These are phyloP conservation scores for Saccharomycopsis oosterbeekiorum DNA, from an alignment of 805 yeast genomes.

Conservation along the genomic window DNA sequence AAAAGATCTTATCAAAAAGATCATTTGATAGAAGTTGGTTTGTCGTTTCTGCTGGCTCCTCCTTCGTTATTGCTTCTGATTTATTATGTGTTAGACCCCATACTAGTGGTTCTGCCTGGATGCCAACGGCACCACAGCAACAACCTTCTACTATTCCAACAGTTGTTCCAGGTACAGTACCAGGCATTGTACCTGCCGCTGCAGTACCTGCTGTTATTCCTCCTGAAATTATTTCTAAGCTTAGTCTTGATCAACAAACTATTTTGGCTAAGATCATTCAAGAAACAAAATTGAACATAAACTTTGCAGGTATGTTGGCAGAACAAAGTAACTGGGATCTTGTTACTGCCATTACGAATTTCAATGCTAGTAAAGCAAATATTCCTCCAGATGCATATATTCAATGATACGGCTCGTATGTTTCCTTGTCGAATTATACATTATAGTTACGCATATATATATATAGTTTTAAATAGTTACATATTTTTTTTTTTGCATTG, in stretches of 20 bases:
- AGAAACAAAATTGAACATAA: constrained; percentile 69
- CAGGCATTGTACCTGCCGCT: constrained; percentile 13
- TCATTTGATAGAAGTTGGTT: constrained; percentile 81
- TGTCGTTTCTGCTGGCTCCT: constrained; percentile 60
- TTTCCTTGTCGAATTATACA: not conserved
- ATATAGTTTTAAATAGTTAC: not conserved
- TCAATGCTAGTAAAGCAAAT: constrained; percentile 53
- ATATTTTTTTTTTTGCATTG: not conserved
- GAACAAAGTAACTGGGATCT: constrained; percentile 85
- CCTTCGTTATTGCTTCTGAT: constrained; percentile 82
- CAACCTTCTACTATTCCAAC: constrained; percentile 15
- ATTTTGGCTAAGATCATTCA: constrained; percentile 53
- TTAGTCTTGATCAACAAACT: constrained; percentile 49
- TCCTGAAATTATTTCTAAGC: constrained; percentile 41
- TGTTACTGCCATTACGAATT: constrained; percentile 56
- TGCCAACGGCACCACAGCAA: constrained; percentile 14
- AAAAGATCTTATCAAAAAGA: constrained; percentile 39
- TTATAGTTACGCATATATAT: not conserved
- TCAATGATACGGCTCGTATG: constrained; percentile 20
- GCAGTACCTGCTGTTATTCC: constrained; percentile 30
- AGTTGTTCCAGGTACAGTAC: constrained; percentile 16
- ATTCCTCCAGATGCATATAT: constrained; percentile 48
- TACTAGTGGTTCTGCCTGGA: constrained; percentile 52
- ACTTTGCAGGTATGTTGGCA: constrained; percentile 71
- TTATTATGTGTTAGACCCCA: constrained; percentile 56